A percentile compares a stretch with the other conserved stretches of the same genome.
Evolutionary conservation across 495 filamentous ascomycete species (phyloP).

Genomic region (Neurospora sp.): DNA sequence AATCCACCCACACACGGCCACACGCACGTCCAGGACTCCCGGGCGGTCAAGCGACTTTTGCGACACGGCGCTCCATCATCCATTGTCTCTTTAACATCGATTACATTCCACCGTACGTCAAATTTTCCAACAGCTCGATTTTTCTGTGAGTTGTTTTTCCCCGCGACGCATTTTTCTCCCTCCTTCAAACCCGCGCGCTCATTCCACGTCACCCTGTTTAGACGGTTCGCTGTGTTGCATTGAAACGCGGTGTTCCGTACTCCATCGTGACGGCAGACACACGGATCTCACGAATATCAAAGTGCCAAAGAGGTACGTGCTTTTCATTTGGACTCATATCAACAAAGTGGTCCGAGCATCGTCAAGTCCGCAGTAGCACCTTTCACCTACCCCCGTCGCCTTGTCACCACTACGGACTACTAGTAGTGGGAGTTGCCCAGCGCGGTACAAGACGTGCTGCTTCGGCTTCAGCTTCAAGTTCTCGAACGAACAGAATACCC

Average conservation of each 20-base stretch:
- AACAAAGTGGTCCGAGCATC: slow-evolving; percentile 1
- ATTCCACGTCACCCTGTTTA: neutral
- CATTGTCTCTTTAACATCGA: neutral
- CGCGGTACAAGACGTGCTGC: neutral
- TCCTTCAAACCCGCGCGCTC: neutral
- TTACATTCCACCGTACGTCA: neutral
- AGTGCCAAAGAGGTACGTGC: neutral
- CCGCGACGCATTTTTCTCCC: neutral
- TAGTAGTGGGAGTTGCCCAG: neutral
- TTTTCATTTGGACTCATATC: neutral
- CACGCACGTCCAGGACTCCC: neutral
- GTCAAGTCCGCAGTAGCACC: neutral
- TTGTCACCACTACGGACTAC: neutral
- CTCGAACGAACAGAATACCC: neutral
- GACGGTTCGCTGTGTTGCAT: neutral
- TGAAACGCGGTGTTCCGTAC: neutral
- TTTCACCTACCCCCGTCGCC: neutral
- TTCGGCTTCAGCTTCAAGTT: neutral
- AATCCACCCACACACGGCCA: neutral
- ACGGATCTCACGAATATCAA: neutral
- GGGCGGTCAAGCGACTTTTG: neutral
- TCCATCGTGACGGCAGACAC: neutral
- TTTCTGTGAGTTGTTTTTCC: neutral
- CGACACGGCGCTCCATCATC: neutral
- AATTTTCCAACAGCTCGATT: neutral